These are phyloP conservation scores for Chamaenerion angustifolium DNA, from an alignment of 345 rosid species.

Conservation along the genomic window DNA sequence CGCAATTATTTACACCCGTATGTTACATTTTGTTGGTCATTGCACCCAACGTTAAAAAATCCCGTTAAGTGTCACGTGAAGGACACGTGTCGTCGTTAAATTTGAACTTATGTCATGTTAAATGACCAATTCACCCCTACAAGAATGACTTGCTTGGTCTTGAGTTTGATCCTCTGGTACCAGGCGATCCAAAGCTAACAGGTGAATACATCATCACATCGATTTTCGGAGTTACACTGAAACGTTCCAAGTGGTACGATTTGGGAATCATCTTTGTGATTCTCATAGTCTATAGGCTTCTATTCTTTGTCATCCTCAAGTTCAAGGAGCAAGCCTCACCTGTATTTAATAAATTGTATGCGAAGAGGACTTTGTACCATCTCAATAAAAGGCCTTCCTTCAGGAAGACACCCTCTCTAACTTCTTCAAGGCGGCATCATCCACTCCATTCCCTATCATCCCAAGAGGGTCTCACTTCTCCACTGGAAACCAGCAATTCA, in stretches of 20 bases:
- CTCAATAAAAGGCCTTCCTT: conserved; percentile 57
- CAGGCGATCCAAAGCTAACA: conserved; percentile 20
- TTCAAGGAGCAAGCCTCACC: conserved; percentile 23
- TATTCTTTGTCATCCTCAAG: conserved; percentile 16
- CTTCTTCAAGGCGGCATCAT: conserved; percentile 34
- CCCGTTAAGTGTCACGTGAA: too few species aligned
- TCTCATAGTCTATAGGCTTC: conserved; percentile 9
- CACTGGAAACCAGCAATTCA: conserved; percentile 15
- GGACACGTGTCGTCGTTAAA: too few species aligned
- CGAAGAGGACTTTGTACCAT: conserved; percentile 36
- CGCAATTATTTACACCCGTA: too few species aligned
- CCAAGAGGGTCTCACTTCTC: conserved; percentile 53
- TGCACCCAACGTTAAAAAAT: too few species aligned
- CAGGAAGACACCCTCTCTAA: conserved; percentile 24
- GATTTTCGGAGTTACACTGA: conserved; percentile 15
- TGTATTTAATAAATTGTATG: conserved; percentile 24
- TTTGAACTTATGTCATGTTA: too few species aligned
- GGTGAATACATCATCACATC: conserved; percentile 20
- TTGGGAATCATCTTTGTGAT: conserved; percentile 17
- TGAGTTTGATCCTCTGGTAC: conserved; percentile 22
- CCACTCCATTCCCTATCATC: conserved; percentile 42
- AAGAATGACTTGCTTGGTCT: conserved; percentile 35
- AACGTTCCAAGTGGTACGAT: conserved; percentile 28
- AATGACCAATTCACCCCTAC: too few species aligned
- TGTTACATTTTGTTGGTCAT: too few species aligned